These are phyloP conservation scores for Cymodocea nodosa DNA, from an alignment of 116 monocot species.

Conservation along the genomic window DNA sequence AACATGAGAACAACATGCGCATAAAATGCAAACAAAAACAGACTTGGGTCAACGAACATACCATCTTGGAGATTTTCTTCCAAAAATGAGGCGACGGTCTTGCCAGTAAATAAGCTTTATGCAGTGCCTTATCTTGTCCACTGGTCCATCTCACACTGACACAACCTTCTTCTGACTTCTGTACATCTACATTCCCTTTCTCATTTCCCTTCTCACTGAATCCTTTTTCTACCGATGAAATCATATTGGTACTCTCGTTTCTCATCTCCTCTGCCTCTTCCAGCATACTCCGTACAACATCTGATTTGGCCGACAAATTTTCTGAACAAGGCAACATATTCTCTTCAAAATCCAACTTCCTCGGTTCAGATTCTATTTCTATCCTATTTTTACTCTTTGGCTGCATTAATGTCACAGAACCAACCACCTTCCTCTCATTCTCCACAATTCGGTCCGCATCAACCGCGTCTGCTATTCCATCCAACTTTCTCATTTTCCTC, in stretches of 20 bases:
- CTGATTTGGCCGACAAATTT: not conserved
- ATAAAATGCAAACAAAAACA: no score
- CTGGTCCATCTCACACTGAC: constrained; percentile 35
- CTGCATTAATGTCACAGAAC: no score
- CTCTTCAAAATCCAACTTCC: not conserved
- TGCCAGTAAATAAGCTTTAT: constrained; percentile 47
- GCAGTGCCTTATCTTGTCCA: constrained; percentile 50
- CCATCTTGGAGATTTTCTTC: constrained; percentile 95
- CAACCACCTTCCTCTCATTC: not conserved
- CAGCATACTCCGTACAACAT: not conserved
- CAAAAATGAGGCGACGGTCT: constrained; percentile 86
- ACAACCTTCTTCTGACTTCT: not conserved
- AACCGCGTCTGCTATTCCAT: not conserved
- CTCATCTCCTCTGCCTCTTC: not conserved
- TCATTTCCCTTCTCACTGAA: no score
- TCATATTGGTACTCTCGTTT: not conserved
- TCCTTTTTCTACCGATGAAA: not conserved
- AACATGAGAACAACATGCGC: no score
- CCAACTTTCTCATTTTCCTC: not conserved
- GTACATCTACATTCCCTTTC: not conserved
- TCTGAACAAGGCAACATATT: not conserved
- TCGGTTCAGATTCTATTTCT: not conserved
- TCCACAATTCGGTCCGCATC: not conserved
- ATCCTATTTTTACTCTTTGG: no score
- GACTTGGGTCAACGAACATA: constrained; percentile 14